Conservation (phyloP, 345 rosid species). For the Acer negundo region DNA sequence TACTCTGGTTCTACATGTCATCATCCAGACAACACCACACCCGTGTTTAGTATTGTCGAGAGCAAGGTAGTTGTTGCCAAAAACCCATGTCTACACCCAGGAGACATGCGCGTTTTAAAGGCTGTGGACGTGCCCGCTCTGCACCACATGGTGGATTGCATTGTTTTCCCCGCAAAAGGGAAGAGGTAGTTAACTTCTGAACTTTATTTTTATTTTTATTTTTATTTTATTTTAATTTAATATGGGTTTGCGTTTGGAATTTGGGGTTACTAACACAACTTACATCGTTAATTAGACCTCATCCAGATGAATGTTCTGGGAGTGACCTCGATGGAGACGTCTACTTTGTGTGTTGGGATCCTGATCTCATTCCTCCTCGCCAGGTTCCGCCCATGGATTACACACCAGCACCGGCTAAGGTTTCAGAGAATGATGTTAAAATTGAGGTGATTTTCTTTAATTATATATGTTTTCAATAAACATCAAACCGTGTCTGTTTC, state of each 20-base stretch:
- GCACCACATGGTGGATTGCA: conserved; percentile 34
- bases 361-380: conserved; percentile 32
- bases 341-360: conserved; percentile 51
- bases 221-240: too few relatives aligned
- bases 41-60: background rate
- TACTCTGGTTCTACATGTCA: conserved; percentile 3
- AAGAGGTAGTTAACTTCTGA: conserved; percentile 8
- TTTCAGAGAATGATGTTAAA: conserved; percentile 38
- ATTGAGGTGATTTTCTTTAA: conserved; percentile 38
- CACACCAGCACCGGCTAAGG: conserved; percentile 24
- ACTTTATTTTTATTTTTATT: too few relatives aligned
- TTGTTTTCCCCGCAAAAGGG: conserved; percentile 35
- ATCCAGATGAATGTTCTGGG: conserved; percentile 51
- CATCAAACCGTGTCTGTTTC: background rate
- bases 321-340: conserved; percentile 55
- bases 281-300: conserved; percentile 33
- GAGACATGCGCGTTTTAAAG: conserved; percentile 23
- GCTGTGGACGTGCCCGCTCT: conserved; percentile 29
- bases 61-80: conserved; percentile 23
- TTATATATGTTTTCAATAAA: background rate
- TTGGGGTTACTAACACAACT: conserved; percentile 7
- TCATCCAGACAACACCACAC: background rate
- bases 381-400: conserved; percentile 45
- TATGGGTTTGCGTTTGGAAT: background rate
- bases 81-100: conserved; percentile 42